These are phyloP conservation scores for Neonectria magnoliae DNA, from an alignment of 2,329 filamentous ascomycete genomes.

Conservation along the genomic window DNA sequence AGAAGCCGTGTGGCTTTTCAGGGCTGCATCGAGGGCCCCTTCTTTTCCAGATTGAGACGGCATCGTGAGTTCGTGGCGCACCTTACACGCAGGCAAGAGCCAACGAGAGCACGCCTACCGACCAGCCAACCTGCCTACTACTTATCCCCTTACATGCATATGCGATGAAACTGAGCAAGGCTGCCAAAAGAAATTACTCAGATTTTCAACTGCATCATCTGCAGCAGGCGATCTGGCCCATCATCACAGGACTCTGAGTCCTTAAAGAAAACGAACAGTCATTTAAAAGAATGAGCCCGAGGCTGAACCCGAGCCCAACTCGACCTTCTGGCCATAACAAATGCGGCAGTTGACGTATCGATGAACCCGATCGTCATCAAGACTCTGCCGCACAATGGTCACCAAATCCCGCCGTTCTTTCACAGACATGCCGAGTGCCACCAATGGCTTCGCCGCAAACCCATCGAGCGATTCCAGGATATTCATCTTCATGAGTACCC, in stretches of 20 bases:
- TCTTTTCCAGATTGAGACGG: neutral
- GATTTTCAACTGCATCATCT: neutral
- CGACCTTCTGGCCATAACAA: constrained; percentile 55
- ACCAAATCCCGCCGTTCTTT: constrained; percentile 49
- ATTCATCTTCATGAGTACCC: constrained; percentile 56
- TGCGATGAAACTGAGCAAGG: neutral
- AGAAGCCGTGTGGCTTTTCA: neutral
- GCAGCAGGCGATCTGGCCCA: neutral
- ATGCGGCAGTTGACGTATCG: constrained; percentile 56
- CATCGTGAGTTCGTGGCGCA: neutral
- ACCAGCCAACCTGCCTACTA: neutral
- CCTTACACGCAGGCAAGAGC: neutral
- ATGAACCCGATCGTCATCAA: constrained; percentile 51
- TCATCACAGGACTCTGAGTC: neutral
- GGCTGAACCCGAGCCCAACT: neutral
- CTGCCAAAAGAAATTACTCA: neutral
- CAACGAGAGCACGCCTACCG: neutral
- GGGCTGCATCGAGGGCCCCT: neutral
- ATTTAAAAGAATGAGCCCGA: neutral
- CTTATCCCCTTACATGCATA: neutral
- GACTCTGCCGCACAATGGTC: constrained; percentile 44
- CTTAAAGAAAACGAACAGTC: too few relatives aligned
- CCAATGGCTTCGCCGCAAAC: constrained; percentile 54
- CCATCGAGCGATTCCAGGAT: constrained; percentile 55
- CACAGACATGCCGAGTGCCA: constrained; percentile 48